Base-by-base conservation (phyloP, 371 early-diverging fungal genomes). In the Apophysomyces ossiformis region DNA sequence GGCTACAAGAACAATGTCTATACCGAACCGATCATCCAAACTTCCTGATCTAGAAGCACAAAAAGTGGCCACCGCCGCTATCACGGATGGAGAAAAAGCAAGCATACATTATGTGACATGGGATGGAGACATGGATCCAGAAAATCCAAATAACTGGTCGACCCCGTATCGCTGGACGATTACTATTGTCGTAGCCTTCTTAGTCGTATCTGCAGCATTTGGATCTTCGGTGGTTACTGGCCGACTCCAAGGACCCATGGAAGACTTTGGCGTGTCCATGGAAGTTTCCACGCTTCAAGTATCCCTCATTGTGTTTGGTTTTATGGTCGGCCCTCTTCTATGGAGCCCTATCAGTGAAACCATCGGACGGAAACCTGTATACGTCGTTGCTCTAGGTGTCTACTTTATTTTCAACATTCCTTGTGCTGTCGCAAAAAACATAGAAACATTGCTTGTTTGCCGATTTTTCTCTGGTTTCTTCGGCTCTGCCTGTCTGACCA, bases 301-400 rank as follows among this genome's bases (percentile, higher is more conserved):
- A 2, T 76, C 82, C 13, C 70, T 82, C 15, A 77, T 82, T 75
- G 82, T 82, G 0, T 76, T 73, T 63, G 82, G 79, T 37, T 82
- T 79, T 45, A 76, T 70, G 66, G 58, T 76, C 6, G 82, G 82
- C 37, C 82, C 82, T 60, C 73, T 82, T 56, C 71, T 82, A 21
- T 82, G 79, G 79, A 76, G 76, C 39, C 82, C 82, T 35, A 60
- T 79, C 1, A 71, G 72, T 44, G 82, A 82, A 67, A 21, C 74
- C 1, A 70, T 67, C 57, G 82, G 82, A n/a, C 77, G 82, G 37
- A 73, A 73, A 39, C 79, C 79, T 5, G 64, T 78, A 0, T 82
- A 79, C 54, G 38, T 73, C 2, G 26, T 73, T 37, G 73, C 82
- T 21, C 68, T 79, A 37, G 69, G 65, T 32, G 41, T 76, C 7